Evolutionary conservation across 2,329 filamentous ascomycete genomes (phyloP).

Genomic region (Bipolaris sorokiniana): DNA sequence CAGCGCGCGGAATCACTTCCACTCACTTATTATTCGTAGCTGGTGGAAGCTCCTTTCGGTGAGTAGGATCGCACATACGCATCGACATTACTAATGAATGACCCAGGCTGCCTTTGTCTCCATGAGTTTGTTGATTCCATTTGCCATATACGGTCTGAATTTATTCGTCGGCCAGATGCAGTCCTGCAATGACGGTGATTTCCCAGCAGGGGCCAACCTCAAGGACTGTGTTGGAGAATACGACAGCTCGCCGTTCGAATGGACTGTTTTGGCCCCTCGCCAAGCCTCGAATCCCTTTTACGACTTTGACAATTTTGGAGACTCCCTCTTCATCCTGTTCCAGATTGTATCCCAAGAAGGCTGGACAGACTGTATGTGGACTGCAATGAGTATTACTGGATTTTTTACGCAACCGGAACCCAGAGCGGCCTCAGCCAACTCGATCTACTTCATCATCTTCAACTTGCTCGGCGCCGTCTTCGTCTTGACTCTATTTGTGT

Average conservation of each 20-base stretch:
- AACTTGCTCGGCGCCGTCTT: conserved; percentile 96
- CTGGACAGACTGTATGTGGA: conserved; percentile 92
- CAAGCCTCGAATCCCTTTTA: conserved; percentile 82
- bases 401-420: conserved; percentile 73
- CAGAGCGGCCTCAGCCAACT: conserved; percentile 78
- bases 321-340: conserved; percentile 93
- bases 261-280: conserved; percentile 83
- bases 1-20: conserved; percentile 93
- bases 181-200: conserved; percentile 74
- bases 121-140: conserved; percentile 90
- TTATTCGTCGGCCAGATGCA: conserved; percentile 85
- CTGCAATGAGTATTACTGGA: conserved; percentile 80
- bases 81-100: conserved; percentile 11
- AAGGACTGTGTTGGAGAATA: conserved; percentile 86
- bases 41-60: conserved; percentile 91
- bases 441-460: conserved; percentile 93
- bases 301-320: conserved; percentile 94
- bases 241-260: conserved; percentile 76
- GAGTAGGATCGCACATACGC: conserved; percentile 39
- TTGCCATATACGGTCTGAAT: conserved; percentile 94
- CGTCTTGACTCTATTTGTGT: conserved; percentile 95
- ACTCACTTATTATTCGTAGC: conserved; percentile 91
- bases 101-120: conserved; percentile 85
- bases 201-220: conserved; percentile 62
- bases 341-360: conserved; percentile 99